These are phyloP conservation scores for Incumbomyces lentus DNA, from an alignment of 2,329 filamentous ascomycete species.

Conservation along the genomic window DNA sequence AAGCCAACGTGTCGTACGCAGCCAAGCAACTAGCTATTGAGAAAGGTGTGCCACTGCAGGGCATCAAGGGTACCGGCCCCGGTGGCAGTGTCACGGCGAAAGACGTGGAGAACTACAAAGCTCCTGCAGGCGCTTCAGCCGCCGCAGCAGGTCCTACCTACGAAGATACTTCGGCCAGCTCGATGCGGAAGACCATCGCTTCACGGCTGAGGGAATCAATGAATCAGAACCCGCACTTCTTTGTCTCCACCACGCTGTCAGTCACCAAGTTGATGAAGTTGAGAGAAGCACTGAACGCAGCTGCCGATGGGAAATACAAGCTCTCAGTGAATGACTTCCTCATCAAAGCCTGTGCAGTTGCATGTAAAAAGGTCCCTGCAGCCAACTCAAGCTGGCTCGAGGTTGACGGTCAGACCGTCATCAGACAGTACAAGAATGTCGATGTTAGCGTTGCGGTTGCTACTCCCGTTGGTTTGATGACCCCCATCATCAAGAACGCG, in stretches of 20 bases:
- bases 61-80: constrained; percentile 77
- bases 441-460: constrained; percentile 94
- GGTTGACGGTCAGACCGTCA: constrained; percentile 63
- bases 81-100: constrained; percentile 81
- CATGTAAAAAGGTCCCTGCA: constrained; percentile 83
- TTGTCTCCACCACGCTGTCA: constrained; percentile 80
- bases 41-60: constrained; percentile 65
- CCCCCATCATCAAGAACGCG: constrained; percentile 86
- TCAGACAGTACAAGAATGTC: constrained; percentile 86
- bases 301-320: constrained; percentile 89
- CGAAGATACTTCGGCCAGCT: constrained; percentile 72
- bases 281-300: constrained; percentile 80
- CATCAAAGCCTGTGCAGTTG: constrained; percentile 86
- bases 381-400: constrained; percentile 91
- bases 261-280: constrained; percentile 93
- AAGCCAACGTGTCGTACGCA: constrained; percentile 60
- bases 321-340: constrained; percentile 99
- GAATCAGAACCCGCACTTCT: constrained; percentile 96
- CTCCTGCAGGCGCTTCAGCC: constrained; percentile 39
- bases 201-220: constrained; percentile 78
- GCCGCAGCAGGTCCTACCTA: constrained; percentile 48
- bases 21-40: constrained; percentile 77
- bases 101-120: constrained; percentile 79
- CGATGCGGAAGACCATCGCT: constrained; percentile 98
- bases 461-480: constrained; percentile 89